Evolutionary conservation across 139 green algal species (phyloP).

Genomic region (Chlorella sp.): DNA sequence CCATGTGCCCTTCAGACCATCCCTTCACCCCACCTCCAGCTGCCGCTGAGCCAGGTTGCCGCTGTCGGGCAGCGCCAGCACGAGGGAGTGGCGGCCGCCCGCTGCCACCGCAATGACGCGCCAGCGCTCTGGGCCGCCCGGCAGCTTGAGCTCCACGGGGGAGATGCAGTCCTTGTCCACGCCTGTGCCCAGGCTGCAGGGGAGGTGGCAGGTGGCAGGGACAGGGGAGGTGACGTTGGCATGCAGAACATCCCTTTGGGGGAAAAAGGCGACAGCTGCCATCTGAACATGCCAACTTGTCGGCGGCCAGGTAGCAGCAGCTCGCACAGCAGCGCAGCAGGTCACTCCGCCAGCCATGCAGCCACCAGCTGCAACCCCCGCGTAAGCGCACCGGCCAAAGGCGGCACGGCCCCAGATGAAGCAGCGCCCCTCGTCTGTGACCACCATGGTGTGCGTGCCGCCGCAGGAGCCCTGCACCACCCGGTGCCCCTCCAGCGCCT

Average conservation of each 20-base stretch:
- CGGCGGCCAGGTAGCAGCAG: not conserved
- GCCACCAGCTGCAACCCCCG: not conserved
- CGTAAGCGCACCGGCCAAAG: constrained; percentile 58
- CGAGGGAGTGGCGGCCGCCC: constrained; percentile 76
- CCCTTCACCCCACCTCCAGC: not conserved
- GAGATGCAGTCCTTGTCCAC: constrained; percentile 62
- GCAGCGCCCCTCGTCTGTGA: constrained; percentile 73
- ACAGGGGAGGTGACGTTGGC: not conserved
- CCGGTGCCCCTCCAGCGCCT: constrained; percentile 53
- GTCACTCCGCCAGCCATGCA: too few species aligned
- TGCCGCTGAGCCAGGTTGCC: constrained; percentile 22
- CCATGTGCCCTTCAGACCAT: not conserved
- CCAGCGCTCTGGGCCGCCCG: constrained; percentile 77
- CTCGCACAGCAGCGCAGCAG: not conserved
- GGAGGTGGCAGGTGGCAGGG: not conserved
- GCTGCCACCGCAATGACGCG: constrained; percentile 64
- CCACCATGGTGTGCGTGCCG: constrained; percentile 77
- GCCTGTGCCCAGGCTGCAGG: constrained; percentile 54
- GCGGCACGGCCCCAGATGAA: constrained; percentile 86
- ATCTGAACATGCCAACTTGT: too few species aligned
- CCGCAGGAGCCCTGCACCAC: constrained; percentile 78
- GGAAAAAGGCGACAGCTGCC: too few species aligned
- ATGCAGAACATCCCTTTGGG: too few species aligned
- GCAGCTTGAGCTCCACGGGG: constrained; percentile 71
- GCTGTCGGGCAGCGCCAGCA: constrained; percentile 73